Conservation (phyloP, 768 basidiomycete species). For the Suillus sp. region DNA sequence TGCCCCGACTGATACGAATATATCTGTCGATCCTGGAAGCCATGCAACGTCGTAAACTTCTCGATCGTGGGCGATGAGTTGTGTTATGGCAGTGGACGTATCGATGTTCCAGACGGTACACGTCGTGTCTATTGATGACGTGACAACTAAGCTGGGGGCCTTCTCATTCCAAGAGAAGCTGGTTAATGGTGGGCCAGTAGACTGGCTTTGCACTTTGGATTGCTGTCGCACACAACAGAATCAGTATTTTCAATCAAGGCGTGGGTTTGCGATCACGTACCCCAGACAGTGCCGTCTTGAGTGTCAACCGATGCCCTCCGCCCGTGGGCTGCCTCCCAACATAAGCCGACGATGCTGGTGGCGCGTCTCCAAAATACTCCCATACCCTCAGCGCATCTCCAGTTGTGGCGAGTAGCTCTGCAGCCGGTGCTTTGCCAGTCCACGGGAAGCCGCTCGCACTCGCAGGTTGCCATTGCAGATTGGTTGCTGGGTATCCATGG, state of each 20-base stretch:
- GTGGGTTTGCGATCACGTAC: slow-evolving; percentile 46
- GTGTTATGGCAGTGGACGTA: slow-evolving; percentile 89
- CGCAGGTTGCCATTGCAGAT: slow-evolving; percentile 90
- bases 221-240: slow-evolving; percentile 46
- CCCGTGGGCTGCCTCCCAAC: slow-evolving; percentile 64
- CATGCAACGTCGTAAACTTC: slow-evolving; percentile 99
- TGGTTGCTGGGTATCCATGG: slow-evolving; percentile 93
- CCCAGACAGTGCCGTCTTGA: slow-evolving; percentile 80
- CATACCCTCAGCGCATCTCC: slow-evolving; percentile 92
- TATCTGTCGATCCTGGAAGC: slow-evolving; percentile 93
- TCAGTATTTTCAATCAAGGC: slow-evolving; percentile 12
- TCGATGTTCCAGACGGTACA: slow-evolving; percentile 99
- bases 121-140: slow-evolving; percentile 97
- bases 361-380: slow-evolving; percentile 78
- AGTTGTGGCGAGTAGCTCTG: slow-evolving; percentile 91
- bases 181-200: slow-evolving; percentile 87
- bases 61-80: slow-evolving; percentile 95
- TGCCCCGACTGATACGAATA: slow-evolving; percentile 97
- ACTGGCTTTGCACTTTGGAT: slow-evolving; percentile 87
- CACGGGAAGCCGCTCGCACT: slow-evolving; percentile 63
- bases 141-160: slow-evolving; percentile 87
- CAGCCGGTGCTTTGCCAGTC: slow-evolving; percentile 63
- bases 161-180: slow-evolving; percentile 99
- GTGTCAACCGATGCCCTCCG: slow-evolving; percentile 63
- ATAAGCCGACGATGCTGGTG: slow-evolving; percentile 58